phyloP scores from a whole-genome alignment of 495 filamentous ascomycete genomes.

The Cercophora newfieldiana region DNA sequence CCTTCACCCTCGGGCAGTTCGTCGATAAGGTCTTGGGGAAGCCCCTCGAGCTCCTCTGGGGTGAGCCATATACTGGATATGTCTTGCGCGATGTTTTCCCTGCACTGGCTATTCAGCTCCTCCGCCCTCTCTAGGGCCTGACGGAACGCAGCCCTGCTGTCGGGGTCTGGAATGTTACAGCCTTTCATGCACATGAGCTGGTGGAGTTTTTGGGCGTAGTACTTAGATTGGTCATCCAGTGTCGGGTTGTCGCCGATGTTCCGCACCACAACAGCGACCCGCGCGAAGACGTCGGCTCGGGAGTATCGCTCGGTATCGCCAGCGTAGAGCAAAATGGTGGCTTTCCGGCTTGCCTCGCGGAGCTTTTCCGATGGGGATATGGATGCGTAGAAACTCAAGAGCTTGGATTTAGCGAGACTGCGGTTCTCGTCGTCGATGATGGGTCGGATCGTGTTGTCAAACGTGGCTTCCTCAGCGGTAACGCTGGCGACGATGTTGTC shows the following conservation, averaged over 20 bases:
- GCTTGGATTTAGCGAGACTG: neutral
- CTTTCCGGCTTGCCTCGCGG: neutral
- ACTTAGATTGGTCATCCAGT: slow-evolving; percentile 9
- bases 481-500: neutral
- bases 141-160: neutral
- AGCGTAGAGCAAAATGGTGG: neutral
- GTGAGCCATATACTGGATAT: neutral
- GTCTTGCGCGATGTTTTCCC: neutral
- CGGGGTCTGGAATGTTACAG: neutral
- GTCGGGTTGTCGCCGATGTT: neutral
- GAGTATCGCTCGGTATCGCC: neutral
- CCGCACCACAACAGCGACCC: neutral
- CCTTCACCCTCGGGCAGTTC: neutral
- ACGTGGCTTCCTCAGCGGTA: neutral
- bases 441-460: slow-evolving; percentile 1
- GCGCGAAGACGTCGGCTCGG: neutral
- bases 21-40: neutral
- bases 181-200: slow-evolving; percentile 3
- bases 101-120: neutral
- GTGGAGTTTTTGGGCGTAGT: slow-evolving; percentile 5
- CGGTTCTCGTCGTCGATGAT: slow-evolving; percentile 8
- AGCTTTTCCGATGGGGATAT: slow-evolving; percentile 6
- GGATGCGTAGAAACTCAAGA: slow-evolving; percentile 5
- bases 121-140: neutral
- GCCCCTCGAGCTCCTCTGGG: neutral